These are phyloP conservation scores for Aureobasidium pullulans DNA, from an alignment of 2,329 filamentous ascomycete species.

Conservation along the genomic window DNA sequence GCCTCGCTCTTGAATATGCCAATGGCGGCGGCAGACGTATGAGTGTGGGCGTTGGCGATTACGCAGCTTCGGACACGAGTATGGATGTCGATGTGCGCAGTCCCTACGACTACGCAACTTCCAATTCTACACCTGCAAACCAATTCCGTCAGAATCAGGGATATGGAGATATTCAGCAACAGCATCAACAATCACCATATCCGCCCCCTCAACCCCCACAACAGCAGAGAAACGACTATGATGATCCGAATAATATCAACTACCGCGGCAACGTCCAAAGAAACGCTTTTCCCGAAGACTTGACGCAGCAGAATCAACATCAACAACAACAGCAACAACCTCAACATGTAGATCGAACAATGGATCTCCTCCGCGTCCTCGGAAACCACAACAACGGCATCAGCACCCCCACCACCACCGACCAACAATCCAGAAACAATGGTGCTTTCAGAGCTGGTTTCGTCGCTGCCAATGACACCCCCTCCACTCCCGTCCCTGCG, in stretches of 20 bases:
- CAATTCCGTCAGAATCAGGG: not conserved
- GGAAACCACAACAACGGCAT: not conserved
- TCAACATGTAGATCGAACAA: not conserved
- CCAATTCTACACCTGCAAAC: not conserved
- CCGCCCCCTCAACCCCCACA: not conserved
- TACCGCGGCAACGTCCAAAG: not conserved
- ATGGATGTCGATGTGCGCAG: not conserved
- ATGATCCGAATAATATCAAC: not conserved
- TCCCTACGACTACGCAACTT: not conserved
- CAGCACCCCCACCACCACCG: not conserved
- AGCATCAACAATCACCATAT: not conserved
- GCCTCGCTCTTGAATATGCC: not conserved
- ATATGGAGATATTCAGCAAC: not conserved
- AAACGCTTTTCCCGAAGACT: not conserved
- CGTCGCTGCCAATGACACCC: not conserved
- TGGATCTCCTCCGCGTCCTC: slow-evolving; percentile 5
- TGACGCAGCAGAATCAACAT: not conserved
- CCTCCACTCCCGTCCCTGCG: not conserved
- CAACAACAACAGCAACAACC: not conserved
- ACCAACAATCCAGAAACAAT: slow-evolving; percentile 1
- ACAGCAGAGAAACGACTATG: not conserved
- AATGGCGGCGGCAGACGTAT: slow-evolving; percentile 15
- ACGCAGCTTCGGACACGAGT: not conserved
- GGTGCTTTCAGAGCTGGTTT: slow-evolving; percentile 5
- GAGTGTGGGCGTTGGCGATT: not conserved